These are phyloP conservation scores for Canariomyces notabilis DNA, from an alignment of 2,329 filamentous ascomycete genomes.

Conservation along the genomic window DNA sequence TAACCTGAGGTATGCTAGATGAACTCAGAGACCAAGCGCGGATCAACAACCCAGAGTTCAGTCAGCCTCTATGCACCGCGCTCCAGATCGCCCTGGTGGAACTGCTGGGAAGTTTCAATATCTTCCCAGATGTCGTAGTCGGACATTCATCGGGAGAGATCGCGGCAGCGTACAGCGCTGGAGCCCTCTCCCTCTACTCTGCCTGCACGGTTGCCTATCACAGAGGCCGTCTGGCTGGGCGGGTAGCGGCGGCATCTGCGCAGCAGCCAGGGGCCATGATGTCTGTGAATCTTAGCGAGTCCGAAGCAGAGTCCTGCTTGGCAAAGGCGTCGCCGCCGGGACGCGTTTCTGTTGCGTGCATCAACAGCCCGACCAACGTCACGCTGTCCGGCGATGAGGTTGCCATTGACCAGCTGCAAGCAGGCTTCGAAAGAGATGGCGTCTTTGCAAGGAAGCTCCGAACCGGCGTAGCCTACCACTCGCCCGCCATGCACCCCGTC, in stretches of 20 bases:
- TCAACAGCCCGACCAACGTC: neutral
- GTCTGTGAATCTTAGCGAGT: neutral
- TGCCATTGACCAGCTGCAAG: constrained; percentile 23
- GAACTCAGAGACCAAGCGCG: neutral
- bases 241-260: neutral
- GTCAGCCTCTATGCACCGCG: neutral
- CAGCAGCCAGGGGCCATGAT: neutral
- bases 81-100: neutral
- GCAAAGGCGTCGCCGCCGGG: too few relatives aligned
- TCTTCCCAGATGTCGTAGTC: constrained; percentile 33
- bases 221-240: neutral
- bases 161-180: constrained; percentile 30
- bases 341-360: neutral
- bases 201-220: neutral
- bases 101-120: neutral
- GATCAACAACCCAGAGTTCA: neutral
- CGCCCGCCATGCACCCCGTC: neutral
- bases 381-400: neutral
- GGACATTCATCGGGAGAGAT: constrained; percentile 42
- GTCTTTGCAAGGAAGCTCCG: neutral
- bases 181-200: neutral
- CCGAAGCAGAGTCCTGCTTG: neutral
- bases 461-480: constrained; percentile 34
- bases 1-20: too few relatives aligned
- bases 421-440: neutral